These are phyloP conservation scores for Micractinium sp. DNA, from an alignment of 139 green algal species.

Conservation along the genomic window DNA sequence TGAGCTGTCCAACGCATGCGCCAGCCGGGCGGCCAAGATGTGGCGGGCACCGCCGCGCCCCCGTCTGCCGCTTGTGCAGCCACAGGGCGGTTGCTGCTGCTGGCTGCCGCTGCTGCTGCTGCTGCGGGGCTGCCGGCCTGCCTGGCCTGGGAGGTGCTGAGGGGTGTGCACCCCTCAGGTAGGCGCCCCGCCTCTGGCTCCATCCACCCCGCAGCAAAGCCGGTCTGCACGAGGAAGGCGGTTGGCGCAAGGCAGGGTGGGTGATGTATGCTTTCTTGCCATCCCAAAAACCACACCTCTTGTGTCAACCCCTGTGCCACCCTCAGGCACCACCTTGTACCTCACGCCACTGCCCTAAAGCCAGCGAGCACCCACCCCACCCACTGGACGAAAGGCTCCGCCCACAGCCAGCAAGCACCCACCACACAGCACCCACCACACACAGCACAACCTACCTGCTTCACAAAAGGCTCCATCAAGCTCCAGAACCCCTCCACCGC, in stretches of 20 bases:
- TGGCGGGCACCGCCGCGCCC: not conserved
- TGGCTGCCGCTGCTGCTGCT: not conserved
- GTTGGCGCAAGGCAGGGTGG: not conserved
- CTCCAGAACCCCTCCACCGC: slow-evolving; percentile 93
- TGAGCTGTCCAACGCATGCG: slow-evolving; percentile 56
- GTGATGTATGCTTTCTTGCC: not conserved
- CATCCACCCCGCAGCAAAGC: slow-evolving; percentile 30
- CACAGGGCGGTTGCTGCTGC: not conserved
- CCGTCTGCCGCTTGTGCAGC: not conserved
- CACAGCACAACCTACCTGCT: slow-evolving; percentile 24
- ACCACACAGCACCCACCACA: no score
- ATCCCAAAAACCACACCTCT: not conserved
- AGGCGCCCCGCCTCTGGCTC: not conserved
- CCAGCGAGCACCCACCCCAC: no score
- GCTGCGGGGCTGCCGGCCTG: not conserved
- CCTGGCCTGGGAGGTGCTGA: not conserved
- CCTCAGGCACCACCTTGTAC: not conserved
- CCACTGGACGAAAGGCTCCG: not conserved
- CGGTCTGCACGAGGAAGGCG: not conserved
- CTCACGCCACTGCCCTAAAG: no score
- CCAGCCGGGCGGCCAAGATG: slow-evolving; percentile 56
- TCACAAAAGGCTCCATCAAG: slow-evolving; percentile 60
- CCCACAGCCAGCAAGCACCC: no score
- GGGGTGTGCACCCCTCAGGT: not conserved
- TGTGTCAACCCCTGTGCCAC: not conserved